Percentiles rank a stretch among this genome's conserved stretches.
phyloP scores from a whole-genome alignment of 163 green algal genomes.

The Scenedesmus sp. region DNA sequence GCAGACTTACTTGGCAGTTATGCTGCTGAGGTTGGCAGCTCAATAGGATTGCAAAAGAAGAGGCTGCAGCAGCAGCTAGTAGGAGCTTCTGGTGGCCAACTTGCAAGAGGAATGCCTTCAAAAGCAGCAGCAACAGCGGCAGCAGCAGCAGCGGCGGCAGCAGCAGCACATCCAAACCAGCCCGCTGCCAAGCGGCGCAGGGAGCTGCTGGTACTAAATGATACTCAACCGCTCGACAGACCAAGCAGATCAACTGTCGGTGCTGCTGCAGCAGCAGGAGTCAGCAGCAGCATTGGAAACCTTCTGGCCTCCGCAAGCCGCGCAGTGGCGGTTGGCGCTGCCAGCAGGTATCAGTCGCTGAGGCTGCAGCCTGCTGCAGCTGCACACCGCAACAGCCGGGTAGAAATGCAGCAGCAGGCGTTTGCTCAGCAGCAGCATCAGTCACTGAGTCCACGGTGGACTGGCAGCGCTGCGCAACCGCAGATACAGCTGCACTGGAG shows the following conservation, averaged over 20 bases:
- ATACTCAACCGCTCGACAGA: background rate
- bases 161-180: background rate
- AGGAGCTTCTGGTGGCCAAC: background rate
- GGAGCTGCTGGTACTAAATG: background rate
- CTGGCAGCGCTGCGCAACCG: background rate
- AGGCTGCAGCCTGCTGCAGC: background rate
- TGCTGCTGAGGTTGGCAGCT: background rate
- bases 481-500: conserved; percentile 7
- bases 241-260: background rate
- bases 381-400: background rate
- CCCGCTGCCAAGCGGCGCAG: background rate
- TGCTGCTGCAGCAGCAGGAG: background rate
- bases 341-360: background rate
- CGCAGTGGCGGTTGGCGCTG: background rate
- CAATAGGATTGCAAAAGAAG: background rate
- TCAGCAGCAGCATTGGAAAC: conserved; percentile 17
- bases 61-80: background rate
- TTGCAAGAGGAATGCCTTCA: background rate
- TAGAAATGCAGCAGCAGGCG: conserved; percentile 2
- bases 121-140: background rate
- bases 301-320: background rate
- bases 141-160: conserved; percentile 28
- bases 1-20: background rate
- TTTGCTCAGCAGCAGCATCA: conserved; percentile 8
- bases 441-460: background rate